Evolutionary conservation across 2,329 filamentous ascomycete species (phyloP).

Genomic region (Nemania serpens): DNA sequence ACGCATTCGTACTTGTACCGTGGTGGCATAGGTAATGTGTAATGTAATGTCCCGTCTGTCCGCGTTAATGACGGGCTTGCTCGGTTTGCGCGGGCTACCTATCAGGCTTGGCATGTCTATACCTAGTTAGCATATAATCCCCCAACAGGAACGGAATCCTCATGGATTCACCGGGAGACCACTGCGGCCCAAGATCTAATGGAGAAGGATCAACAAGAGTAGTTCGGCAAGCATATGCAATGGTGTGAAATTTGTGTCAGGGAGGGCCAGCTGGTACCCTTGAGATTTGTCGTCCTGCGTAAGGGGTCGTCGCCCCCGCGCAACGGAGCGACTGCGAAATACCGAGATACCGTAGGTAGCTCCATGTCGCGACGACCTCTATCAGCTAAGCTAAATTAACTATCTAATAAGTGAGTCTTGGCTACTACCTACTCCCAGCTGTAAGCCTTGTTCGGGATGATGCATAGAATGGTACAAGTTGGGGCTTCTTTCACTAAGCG

Average conservation of each 20-base stretch:
- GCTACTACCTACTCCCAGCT: conserved; percentile 20
- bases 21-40: background rate
- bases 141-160: conserved; percentile 27
- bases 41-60: conserved; percentile 10
- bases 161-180: conserved; percentile 20
- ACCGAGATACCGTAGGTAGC: background rate
- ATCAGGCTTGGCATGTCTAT: conserved; percentile 25
- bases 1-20: background rate
- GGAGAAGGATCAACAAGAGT: conserved; percentile 18
- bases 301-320: conserved; percentile 19
- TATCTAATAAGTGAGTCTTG: conserved; percentile 19
- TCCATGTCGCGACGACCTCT: conserved; percentile 2
- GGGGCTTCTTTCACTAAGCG: conserved; percentile 22
- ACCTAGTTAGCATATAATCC: conserved; percentile 24
- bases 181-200: conserved; percentile 26
- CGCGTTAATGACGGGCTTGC: conserved; percentile 15
- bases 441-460: conserved; percentile 33
- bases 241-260: background rate
- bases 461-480: conserved; percentile 23
- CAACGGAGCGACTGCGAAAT: conserved; percentile 15
- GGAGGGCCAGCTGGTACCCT: conserved; percentile 28
- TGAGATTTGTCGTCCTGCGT: conserved; percentile 18
- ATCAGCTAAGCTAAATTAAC: conserved; percentile 23
- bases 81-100: conserved; percentile 10
- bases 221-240: background rate